Conservation (phyloP, 257 asterid genomes). For the Craterostigma plantagineum region DNA sequence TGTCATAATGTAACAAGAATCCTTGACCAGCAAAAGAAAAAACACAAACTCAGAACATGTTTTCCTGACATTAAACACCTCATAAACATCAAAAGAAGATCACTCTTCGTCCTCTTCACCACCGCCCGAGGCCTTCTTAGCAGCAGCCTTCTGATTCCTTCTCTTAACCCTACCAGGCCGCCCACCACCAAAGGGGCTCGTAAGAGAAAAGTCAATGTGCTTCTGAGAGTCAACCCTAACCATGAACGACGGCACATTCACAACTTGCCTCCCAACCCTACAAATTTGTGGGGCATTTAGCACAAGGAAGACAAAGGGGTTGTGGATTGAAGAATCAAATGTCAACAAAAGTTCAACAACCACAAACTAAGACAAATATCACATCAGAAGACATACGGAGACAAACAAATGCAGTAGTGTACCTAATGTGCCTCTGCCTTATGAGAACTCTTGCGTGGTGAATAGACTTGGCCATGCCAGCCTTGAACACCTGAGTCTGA, state of each 20-base stretch:
- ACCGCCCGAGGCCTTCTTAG: no score
- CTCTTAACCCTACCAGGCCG: slow-evolving; percentile 51
- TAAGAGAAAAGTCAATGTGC: slow-evolving; percentile 42
- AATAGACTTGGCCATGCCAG: slow-evolving; percentile 4
- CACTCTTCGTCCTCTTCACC: no score
- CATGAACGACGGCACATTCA: background rate
- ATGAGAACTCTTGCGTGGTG: slow-evolving; percentile 13
- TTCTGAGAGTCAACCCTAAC: background rate
- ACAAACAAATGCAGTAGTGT: no score
- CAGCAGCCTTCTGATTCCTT: no score
- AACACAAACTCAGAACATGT: no score
- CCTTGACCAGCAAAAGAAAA: no score
- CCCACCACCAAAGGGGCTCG: slow-evolving; percentile 52
- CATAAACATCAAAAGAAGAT: no score
- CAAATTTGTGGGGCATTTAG: background rate
- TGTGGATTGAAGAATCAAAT: background rate
- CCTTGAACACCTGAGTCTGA: slow-evolving; percentile 7
- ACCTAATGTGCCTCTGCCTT: slow-evolving; percentile 16
- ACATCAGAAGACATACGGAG: background rate
- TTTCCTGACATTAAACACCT: no score
- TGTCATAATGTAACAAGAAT: no score
- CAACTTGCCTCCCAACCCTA: slow-evolving; percentile 1
- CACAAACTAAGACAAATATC: no score
- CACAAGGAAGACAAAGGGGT: background rate
- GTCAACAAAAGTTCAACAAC: background rate